Conservation (phyloP, 2,329 filamentous ascomycete species). For the Calonectria hongkongensis region DNA sequence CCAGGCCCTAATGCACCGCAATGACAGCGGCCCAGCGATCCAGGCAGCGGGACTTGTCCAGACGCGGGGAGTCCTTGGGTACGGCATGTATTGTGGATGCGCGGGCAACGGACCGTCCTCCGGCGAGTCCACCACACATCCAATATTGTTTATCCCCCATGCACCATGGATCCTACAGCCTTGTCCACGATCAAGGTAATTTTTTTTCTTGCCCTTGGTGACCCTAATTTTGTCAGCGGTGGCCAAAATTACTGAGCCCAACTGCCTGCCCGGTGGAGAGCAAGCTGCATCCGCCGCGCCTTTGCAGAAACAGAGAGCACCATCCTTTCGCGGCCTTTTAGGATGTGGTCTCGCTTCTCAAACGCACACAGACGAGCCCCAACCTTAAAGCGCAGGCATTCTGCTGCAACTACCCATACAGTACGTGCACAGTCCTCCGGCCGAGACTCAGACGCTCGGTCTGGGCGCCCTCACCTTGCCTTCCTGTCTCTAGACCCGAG, state of each 20-base stretch:
- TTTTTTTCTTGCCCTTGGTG: slow-evolving; percentile 25
- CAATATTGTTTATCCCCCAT: slow-evolving; percentile 35
- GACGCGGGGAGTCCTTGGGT: slow-evolving; percentile 49
- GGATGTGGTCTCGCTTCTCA: slow-evolving; percentile 23
- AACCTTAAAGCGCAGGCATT: slow-evolving; percentile 28
- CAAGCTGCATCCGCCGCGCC: slow-evolving; percentile 15
- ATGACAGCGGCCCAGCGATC: slow-evolving; percentile 56
- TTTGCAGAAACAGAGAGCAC: slow-evolving; percentile 22
- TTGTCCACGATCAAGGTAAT: slow-evolving; percentile 34
- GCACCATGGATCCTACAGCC: slow-evolving; percentile 33
- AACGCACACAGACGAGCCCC: slow-evolving; percentile 6
- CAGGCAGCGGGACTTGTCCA: slow-evolving; percentile 46
- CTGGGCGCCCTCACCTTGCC: slow-evolving; percentile 54
- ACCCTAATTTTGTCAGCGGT: slow-evolving; percentile 32
- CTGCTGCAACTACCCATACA: slow-evolving; percentile 44
- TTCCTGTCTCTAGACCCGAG: slow-evolving; percentile 49
- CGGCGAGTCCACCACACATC: slow-evolving; percentile 47
- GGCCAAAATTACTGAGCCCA: slow-evolving; percentile 1
- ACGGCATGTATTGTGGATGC: slow-evolving; percentile 47
- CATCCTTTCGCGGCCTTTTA: neutral
- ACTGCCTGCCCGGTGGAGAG: slow-evolving; percentile 9
- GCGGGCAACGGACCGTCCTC: slow-evolving; percentile 51
- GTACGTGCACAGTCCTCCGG: slow-evolving; percentile 42
- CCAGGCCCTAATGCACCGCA: slow-evolving; percentile 57
- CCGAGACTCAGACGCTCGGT: slow-evolving; percentile 51